Percentiles rank a stretch among this genome's conserved stretches.
phyloP scores from a whole-genome alignment of 78 protist species.

The Anaeramoeba flamelloides region DNA sequence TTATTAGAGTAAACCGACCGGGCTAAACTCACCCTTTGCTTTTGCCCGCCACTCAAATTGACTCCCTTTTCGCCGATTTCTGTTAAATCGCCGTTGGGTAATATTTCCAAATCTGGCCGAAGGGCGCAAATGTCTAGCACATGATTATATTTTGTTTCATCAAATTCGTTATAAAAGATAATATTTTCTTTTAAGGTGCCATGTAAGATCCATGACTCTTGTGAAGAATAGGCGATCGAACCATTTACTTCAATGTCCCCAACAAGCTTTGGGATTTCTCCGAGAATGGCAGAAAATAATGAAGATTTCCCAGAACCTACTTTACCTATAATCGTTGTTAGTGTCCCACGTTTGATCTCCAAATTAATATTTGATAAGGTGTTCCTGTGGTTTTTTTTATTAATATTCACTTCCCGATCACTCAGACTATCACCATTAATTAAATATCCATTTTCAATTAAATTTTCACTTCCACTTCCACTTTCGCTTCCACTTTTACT shows the following conservation, averaged over 20 bases:
- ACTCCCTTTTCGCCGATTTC: constrained; percentile 55
- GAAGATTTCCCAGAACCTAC: neutral
- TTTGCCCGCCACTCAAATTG: constrained; percentile 51
- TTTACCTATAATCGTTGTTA: neutral
- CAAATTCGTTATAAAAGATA: constrained; percentile 2
- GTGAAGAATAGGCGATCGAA: neutral
- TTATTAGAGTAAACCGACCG: constrained; percentile 46
- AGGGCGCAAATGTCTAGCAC: constrained; percentile 25
- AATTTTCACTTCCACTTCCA: too few relatives aligned
- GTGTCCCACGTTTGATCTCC: neutral
- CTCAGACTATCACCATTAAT: too few relatives aligned
- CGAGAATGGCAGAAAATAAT: neutral
- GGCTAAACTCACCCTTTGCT: constrained; percentile 33
- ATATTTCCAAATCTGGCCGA: constrained; percentile 31
- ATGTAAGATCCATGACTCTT: constrained; percentile 22
- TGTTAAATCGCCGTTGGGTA: constrained; percentile 29
- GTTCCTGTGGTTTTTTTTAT: neutral
- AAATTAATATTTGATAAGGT: neutral
- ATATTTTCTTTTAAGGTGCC: constrained; percentile 35
- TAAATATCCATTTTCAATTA: too few relatives aligned
- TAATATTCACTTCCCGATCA: too few relatives aligned
- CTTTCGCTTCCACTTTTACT: neutral
- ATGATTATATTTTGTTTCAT: constrained; percentile 16
- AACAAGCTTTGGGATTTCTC: neutral
- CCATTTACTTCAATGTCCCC: neutral